A percentile compares a stretch with the other conserved stretches of the same genome.
Evolutionary conservation across 352 stramenopile species (phyloP).

Genomic region (Lagenidium sp.): DNA sequence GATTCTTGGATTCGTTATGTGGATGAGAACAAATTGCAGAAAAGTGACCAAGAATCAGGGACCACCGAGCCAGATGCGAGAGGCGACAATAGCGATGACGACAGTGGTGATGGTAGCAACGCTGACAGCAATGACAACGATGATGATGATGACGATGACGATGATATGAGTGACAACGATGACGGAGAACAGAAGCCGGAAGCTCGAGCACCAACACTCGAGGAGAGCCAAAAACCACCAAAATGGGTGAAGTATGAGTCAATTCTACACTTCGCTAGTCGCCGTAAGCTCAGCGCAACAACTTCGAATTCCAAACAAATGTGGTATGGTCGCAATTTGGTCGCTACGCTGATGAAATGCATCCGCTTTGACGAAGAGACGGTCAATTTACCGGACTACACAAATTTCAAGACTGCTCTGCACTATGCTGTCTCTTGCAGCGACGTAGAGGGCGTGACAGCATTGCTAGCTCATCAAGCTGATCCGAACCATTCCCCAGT

Average conservation of each 20-base stretch:
- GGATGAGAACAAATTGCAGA: conserved; percentile 13
- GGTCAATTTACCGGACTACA: conserved; percentile 37
- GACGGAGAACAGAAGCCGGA: background rate
- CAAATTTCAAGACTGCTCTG: conserved; percentile 45
- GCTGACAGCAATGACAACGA: conserved; percentile 2
- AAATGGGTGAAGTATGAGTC: conserved; percentile 34
- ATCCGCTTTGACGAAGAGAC: conserved; percentile 23
- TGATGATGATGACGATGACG: conserved; percentile 1
- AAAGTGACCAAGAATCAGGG: background rate
- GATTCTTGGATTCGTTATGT: conserved; percentile 30
- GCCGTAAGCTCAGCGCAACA: conserved; percentile 27
- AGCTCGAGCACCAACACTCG: no score
- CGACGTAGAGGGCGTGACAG: conserved; percentile 25
- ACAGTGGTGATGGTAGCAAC: conserved; percentile 1
- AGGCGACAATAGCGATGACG: background rate
- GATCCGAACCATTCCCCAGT: conserved; percentile 46
- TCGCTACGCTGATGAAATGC: conserved; percentile 33
- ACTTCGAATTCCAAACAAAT: conserved; percentile 16
- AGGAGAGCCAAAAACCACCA: background rate
- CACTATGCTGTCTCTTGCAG: conserved; percentile 41
- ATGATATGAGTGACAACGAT: background rate
- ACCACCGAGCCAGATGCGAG: background rate
- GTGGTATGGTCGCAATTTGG: conserved; percentile 49
- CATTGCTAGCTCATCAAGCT: conserved; percentile 25
- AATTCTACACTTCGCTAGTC: conserved; percentile 39